Evolutionary conservation across 768 basidiomycete species (phyloP), one percentile per base, ranked within the genome.

Genomic region (Trametes cinnabarina): DNA sequence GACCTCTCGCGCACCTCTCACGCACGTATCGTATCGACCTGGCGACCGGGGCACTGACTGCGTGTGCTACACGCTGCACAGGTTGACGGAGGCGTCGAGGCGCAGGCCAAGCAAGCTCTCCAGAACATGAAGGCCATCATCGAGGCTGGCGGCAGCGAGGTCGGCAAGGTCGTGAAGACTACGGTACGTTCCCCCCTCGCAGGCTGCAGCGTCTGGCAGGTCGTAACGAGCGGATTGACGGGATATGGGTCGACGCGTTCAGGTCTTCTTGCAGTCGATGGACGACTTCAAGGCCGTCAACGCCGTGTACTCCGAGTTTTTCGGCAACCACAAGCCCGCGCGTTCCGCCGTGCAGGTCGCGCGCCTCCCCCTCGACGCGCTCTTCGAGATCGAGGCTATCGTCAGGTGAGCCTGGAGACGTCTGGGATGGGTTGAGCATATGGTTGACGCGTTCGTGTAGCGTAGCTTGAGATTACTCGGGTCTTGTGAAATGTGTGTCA

Each of bases 261-360:
- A 94, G 93, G 88, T 95, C 23, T 98, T 97, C 77, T 73, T 98
- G 70, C 93, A 96, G 72, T 77, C 82, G 61, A 95, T 98, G 92
- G 78, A 91, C 63, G 91, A 99, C 72, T 98, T 98, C 69, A 84
- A 68, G 3, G 75, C 80, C 39, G 84, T 97, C 66, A 98, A 98
- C 71, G 82, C 73, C 15, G 78, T 94, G 61, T 98, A 97, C 71
- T 82, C 82, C 34, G 77, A 82, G 53, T 88, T 91, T 74, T 98
- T 98, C 69, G 94, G 91, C 10, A 80, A 83, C 30, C 91, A 95
- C 76, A 94, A 91, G 73, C 96, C 97, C 46, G 94, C 97, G 3
- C 80, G 97, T 60, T 94, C 94, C 28, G 85, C 90, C 30, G 92
- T 99, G 51, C 93, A 98, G 76, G 92, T 94, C 30, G 78, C 88